A percentile compares a stretch with the other conserved stretches of the same genome.
Evolutionary conservation across 352 stramenopile species (phyloP).

Genomic region (Pilasporangium apinafurcum): DNA sequence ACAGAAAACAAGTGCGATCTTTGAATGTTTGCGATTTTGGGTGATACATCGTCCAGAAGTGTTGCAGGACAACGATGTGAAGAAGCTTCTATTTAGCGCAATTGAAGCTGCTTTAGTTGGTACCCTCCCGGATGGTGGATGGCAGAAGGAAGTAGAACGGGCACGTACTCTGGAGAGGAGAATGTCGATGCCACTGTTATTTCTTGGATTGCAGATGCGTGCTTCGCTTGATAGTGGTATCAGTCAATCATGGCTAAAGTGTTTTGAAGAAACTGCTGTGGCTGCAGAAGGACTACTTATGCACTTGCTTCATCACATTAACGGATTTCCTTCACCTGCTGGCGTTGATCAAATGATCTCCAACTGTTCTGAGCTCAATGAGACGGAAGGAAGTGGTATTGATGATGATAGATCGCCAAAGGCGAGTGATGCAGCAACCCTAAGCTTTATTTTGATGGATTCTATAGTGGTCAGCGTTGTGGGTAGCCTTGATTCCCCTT

Average conservation of each 20-base stretch:
- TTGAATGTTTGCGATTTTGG: constrained; percentile 83
- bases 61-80: constrained; percentile 71
- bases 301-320: constrained; percentile 83
- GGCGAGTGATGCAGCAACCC: constrained; percentile 17
- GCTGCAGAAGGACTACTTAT: constrained; percentile 77
- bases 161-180: constrained; percentile 50
- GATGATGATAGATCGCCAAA: constrained; percentile 15
- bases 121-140: constrained; percentile 70
- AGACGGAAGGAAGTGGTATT: constrained; percentile 21
- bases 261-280: constrained; percentile 80
- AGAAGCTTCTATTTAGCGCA: constrained; percentile 80
- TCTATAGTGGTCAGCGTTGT: constrained; percentile 83
- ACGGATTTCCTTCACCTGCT: constrained; percentile 76
- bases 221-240: constrained; percentile 69
- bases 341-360: constrained; percentile 83
- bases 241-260: constrained; percentile 68
- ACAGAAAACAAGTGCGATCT: constrained; percentile 80
- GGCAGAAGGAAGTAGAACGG: constrained; percentile 74
- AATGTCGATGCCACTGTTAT: constrained; percentile 80
- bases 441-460: constrained; percentile 89
- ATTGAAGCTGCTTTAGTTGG: constrained; percentile 83
- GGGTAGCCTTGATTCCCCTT: constrained; percentile 70
- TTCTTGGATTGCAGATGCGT: constrained; percentile 81
- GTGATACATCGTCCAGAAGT: constrained; percentile 73
- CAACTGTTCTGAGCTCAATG: constrained; percentile 62